Base-by-base conservation (phyloP, 1,284 basidiomycete species). In the Cryptococcus sp. region DNA sequence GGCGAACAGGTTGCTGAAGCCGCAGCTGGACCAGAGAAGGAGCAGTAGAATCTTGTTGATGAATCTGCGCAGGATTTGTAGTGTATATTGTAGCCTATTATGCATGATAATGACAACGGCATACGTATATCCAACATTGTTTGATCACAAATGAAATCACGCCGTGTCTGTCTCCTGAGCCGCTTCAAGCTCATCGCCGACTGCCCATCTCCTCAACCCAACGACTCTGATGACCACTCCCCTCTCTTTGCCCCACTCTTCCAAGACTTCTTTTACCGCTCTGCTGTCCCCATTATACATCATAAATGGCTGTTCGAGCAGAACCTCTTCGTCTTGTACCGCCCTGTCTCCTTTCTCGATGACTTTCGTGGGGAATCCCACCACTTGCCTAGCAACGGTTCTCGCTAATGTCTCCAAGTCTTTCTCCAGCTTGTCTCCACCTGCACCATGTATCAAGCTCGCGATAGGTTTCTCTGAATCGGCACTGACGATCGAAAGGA, bases 241-340 rank as follows among this genome's bases (percentile, higher is more conserved):
- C 48, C 83, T 82, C 66, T 84, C 80, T 47, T 74, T 70, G 3
- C 85, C 83, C 91, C 92, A 96, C n/a, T 78, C 74, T 22, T 78
- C 67, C 59, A 96, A 76, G 0, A 86, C 87, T 7, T 85, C 80
- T 50, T 80, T 78, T n/a, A 92, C 87, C 38, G 82, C 81, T 55
- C 81, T 77, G 23, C 84, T 83, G 40, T 83, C 79, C 47, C 79
- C 73, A 10, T 58, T 47, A 40, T 70, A 63, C 83, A 91, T 90
- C 82, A 89, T 87, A 69, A 93, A 91, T 5, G 86, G 86, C 72
- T 96, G 93, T 23, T 86, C 82, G 69, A 92, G 89, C 54, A 97
- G 77, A 39, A 69, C 65, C 59, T 87, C 84, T 40, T 85, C 83
- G 20, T 79, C 80, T 5, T 79, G 80, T 6, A 69, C 66, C 7